phyloP scores from a whole-genome alignment of 768 basidiomycete genomes.

The Multifurca ochricompacta region DNA sequence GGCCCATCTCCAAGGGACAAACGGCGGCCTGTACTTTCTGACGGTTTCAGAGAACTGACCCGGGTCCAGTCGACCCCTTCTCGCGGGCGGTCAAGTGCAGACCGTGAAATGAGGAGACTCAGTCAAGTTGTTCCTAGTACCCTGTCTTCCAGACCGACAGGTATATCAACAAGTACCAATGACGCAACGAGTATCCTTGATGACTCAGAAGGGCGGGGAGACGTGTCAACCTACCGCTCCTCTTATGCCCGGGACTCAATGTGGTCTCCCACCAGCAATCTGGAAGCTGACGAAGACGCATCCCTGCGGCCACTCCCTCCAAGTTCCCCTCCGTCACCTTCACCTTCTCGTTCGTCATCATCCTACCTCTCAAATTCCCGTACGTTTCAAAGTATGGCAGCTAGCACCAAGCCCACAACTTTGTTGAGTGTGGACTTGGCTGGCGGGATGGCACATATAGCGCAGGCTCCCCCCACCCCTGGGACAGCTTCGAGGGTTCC shows the following conservation, averaged over 20 bases:
- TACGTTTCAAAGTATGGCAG: conserved; percentile 75
- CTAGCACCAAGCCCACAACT: conserved; percentile 93
- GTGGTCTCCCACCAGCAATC: conserved; percentile 68
- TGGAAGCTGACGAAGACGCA: conserved; percentile 92
- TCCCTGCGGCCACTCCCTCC: conserved; percentile 87
- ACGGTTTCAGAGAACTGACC: conserved; percentile 14
- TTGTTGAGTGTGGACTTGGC: conserved; percentile 83
- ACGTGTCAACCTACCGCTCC: conserved; percentile 41
- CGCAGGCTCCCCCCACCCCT: conserved; percentile 67
- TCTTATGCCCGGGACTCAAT: conserved; percentile 65
- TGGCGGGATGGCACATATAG: conserved; percentile 85
- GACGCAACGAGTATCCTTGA: conserved; percentile 31
- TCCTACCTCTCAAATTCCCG: conserved; percentile 76
- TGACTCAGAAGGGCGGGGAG: conserved; percentile 26
- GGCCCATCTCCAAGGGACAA: conserved; percentile 12
- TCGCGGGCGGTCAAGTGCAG: conserved; percentile 22
- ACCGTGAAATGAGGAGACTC: conserved; percentile 19
- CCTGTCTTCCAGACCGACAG: conserved; percentile 25
- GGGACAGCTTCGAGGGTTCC: conserved; percentile 44
- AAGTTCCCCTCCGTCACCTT: conserved; percentile 78
- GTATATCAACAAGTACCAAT: conserved; percentile 55
- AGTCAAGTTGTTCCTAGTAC: conserved; percentile 18
- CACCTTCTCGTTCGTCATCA: conserved; percentile 75
- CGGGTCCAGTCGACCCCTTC: conserved; percentile 21
- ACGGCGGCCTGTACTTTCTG: conserved; percentile 18